phyloP scores from a whole-genome alignment of 1,284 basidiomycete genomes.

The Rhodotorula glutinis region DNA sequence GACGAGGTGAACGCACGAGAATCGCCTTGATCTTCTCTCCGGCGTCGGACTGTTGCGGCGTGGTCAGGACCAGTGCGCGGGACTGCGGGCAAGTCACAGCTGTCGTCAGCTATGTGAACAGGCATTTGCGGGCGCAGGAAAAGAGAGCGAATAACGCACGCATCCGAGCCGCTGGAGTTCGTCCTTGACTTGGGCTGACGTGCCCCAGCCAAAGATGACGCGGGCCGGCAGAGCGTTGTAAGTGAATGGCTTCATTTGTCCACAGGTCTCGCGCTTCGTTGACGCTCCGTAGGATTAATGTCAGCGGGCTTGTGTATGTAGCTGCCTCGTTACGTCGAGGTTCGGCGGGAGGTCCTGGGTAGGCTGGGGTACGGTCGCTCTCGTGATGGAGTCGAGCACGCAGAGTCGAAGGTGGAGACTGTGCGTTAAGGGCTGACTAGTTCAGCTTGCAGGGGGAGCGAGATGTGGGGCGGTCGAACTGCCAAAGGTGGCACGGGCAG shows the following conservation, averaged over 20 bases:
- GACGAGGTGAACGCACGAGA: conserved; percentile 34
- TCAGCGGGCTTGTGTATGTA: neutral
- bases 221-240: conserved; percentile 52
- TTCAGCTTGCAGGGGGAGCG: too few relatives aligned
- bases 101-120: neutral
- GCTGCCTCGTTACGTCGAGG: too few relatives aligned
- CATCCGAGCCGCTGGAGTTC: conserved; percentile 50
- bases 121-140: neutral
- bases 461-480: neutral
- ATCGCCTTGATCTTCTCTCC: conserved; percentile 45
- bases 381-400: too few relatives aligned
- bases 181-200: conserved; percentile 48
- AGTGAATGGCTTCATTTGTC: conserved; percentile 47
- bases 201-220: conserved; percentile 53
- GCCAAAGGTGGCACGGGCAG: too few relatives aligned
- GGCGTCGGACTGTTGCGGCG: conserved; percentile 45
- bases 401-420: too few relatives aligned
- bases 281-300: neutral
- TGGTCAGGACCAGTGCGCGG: conserved; percentile 49
- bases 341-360: too few relatives aligned
- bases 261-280: neutral
- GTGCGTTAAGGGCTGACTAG: too few relatives aligned
- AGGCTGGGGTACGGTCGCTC: too few relatives aligned
- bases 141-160: conserved; percentile 17
- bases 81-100: conserved; percentile 7